Conservation (phyloP, 225 moss, liverwort and hornwort species). For the Polytrichum formosum region DNA sequence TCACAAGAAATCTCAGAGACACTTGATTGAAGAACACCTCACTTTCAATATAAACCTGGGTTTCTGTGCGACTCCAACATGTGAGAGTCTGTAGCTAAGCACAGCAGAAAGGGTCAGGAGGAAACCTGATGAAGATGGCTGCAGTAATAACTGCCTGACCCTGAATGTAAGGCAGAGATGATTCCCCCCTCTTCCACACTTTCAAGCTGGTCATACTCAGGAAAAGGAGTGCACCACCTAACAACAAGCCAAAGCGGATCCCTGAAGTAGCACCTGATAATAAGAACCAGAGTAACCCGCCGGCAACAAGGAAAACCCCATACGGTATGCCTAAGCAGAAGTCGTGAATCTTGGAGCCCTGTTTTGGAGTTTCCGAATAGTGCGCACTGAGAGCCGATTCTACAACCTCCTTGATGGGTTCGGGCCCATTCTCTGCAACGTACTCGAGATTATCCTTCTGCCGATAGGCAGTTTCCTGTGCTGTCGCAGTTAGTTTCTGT, state of each 20-base stretch:
- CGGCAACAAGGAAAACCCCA: conserved; percentile 56
- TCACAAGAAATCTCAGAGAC: no score
- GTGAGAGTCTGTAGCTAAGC: no score
- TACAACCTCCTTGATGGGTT: conserved; percentile 88
- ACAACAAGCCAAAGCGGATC: conserved; percentile 86
- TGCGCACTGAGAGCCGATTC: conserved; percentile 81
- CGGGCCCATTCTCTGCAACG: conserved; percentile 81
- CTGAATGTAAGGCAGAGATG: conserved; percentile 67
- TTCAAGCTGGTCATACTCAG: conserved; percentile 89
- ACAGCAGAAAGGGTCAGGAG: background rate
- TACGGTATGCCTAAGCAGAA: conserved; percentile 96
- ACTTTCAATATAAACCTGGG: no score
- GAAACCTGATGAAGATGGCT: conserved; percentile 67
- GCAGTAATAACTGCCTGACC: conserved; percentile 81
- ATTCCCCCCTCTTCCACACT: conserved; percentile 85
- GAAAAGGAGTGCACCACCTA: conserved; percentile 75
- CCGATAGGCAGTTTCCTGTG: conserved; percentile 70
- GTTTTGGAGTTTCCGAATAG: conserved; percentile 56
- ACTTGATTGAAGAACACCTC: no score
- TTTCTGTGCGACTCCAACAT: no score
- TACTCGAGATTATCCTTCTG: conserved; percentile 77
- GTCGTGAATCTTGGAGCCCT: conserved; percentile 88
- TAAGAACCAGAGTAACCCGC: conserved; percentile 88
- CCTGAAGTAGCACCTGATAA: conserved; percentile 71
- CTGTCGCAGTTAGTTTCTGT: conserved; percentile 61